These are phyloP conservation scores for Hypoxylon sp. DNA, from an alignment of 2,329 filamentous ascomycete genomes.

Conservation along the genomic window DNA sequence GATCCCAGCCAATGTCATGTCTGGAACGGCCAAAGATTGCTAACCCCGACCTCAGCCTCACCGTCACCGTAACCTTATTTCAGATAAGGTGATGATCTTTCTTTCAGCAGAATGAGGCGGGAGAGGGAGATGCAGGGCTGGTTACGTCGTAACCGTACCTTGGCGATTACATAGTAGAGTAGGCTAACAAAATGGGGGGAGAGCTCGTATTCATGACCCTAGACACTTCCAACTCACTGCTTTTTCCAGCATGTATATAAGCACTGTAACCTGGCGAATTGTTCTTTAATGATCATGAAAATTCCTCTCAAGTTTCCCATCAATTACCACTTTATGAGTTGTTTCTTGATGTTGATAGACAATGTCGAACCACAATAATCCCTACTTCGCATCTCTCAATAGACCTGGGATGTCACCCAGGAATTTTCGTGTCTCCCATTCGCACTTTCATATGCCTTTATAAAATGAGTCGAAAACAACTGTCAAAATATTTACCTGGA, in stretches of 20 bases:
- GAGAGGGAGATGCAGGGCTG: constrained; percentile 28
- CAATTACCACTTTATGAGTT: not conserved
- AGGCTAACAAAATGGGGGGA: constrained; percentile 24
- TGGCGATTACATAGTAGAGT: constrained; percentile 34
- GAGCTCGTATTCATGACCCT: constrained; percentile 34
- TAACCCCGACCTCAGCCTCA: constrained; percentile 28
- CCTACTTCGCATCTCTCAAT: not conserved
- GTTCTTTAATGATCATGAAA: not conserved
- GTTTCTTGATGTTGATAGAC: not conserved
- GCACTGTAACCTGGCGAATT: constrained; percentile 4
- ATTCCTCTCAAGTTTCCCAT: not conserved
- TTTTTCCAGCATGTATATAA: constrained; percentile 26
- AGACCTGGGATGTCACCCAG: not conserved
- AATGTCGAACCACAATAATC: not conserved
- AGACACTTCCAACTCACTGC: constrained; percentile 18
- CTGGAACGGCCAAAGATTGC: constrained; percentile 3
- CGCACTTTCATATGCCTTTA: not conserved
- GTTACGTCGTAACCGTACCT: constrained; percentile 26
- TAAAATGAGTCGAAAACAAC: constrained; percentile 1
- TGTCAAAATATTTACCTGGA: not conserved
- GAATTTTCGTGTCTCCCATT: not conserved
- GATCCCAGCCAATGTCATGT: constrained; percentile 24
- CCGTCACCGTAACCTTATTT: constrained; percentile 5
- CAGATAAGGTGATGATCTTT: constrained; percentile 33
- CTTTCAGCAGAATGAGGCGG: constrained; percentile 18